phyloP scores from a whole-genome alignment of 2,329 filamentous ascomycete species.

The Penicillium sp. region DNA sequence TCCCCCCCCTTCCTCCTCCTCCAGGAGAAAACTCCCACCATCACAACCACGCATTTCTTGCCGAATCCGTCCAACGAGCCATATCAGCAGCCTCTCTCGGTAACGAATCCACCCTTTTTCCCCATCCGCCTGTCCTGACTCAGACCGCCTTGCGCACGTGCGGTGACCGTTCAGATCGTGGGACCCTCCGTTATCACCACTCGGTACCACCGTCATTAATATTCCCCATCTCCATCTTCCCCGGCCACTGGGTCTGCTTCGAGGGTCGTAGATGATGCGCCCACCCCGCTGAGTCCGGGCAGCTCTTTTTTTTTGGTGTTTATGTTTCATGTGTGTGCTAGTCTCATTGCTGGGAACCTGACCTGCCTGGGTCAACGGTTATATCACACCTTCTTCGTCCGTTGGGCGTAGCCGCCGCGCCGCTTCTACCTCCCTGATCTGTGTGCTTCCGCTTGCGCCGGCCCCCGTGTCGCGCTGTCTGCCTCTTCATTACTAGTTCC shows the following conservation, averaged over 20 bases:
- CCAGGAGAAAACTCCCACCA: too few species aligned
- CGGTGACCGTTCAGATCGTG: conserved; percentile 11
- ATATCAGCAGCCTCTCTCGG: too few species aligned
- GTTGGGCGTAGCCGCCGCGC: not conserved
- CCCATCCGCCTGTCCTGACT: too few species aligned
- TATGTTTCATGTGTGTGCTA: not conserved
- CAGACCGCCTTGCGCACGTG: conserved; percentile 25
- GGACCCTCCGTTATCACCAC: conserved; percentile 3
- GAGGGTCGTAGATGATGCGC: conserved; percentile 4
- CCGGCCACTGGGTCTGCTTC: too few species aligned
- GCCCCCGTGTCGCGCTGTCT: conserved; percentile 1
- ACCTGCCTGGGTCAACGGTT: conserved; percentile 1
- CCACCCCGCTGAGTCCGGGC: conserved; percentile 4
- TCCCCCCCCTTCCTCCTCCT: too few species aligned
- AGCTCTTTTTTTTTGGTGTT: not conserved
- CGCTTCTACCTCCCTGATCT: conserved; percentile 2
- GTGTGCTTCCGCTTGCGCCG: conserved; percentile 4
- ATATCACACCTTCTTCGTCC: not conserved
- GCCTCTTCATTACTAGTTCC: not conserved
- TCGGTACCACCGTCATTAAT: not conserved
- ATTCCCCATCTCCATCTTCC: not conserved
- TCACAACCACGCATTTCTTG: too few species aligned
- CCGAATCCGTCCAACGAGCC: too few species aligned
- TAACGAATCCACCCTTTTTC: too few species aligned
- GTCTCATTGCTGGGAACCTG: not conserved